Evolutionary conservation across 495 filamentous ascomycete species (phyloP).

Genomic region (Aspergillus hancockii): DNA sequence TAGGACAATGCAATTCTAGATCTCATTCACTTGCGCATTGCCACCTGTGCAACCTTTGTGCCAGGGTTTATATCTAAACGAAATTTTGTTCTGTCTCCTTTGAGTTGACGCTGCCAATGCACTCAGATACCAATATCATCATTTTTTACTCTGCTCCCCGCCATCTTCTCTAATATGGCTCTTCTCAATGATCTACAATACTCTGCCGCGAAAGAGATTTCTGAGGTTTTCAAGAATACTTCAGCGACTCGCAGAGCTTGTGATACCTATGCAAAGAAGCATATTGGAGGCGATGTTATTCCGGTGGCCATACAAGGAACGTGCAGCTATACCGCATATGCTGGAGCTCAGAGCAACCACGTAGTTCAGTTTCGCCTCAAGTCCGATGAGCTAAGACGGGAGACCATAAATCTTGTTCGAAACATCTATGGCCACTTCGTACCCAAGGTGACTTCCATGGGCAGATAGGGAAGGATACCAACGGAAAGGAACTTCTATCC

Average conservation of each 20-base stretch:
- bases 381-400: conserved; percentile 31
- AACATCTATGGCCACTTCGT: conserved; percentile 34
- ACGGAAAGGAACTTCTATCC: conserved; percentile 35
- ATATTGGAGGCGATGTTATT: conserved; percentile 32
- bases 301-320: conserved; percentile 40
- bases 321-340: conserved; percentile 47
- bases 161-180: conserved; percentile 3
- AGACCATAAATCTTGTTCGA: conserved; percentile 29
- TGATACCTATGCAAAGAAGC: conserved; percentile 31
- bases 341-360: conserved; percentile 36
- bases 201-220: conserved; percentile 37
- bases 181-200: conserved; percentile 29
- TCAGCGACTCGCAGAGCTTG: conserved; percentile 37
- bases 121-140: too few relatives aligned
- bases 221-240: conserved; percentile 37
- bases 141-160: too few relatives aligned
- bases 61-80: too few relatives aligned
- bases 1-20: too few relatives aligned
- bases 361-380: conserved; percentile 45
- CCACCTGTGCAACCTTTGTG: too few relatives aligned
- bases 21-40: too few relatives aligned
- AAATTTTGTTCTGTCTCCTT: too few relatives aligned
- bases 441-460: conserved; percentile 34
- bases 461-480: conserved; percentile 32
- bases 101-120: too few relatives aligned